A percentile compares a stretch with the other conserved stretches of the same genome.
These are phyloP conservation scores for Dysphania ambrosioides DNA, from an alignment of 148 eudicot genomes.

Conservation along the genomic window DNA sequence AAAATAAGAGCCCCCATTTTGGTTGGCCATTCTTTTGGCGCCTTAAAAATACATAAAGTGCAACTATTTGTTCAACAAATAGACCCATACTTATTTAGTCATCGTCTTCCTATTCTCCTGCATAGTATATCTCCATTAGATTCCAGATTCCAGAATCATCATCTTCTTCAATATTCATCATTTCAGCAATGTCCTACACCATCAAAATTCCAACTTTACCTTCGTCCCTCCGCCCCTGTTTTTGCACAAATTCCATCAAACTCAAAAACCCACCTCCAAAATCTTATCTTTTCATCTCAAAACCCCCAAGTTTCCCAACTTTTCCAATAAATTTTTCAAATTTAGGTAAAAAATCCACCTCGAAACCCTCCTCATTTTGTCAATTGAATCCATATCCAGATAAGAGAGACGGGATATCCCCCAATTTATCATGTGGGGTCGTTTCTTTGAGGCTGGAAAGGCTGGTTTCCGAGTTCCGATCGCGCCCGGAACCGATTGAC, in stretches of 20 bases:
- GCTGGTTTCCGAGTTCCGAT: slow-evolving; percentile 55
- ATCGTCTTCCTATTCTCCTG: slow-evolving; percentile 3
- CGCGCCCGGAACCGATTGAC: slow-evolving; percentile 61
- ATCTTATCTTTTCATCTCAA: slow-evolving; percentile 9
- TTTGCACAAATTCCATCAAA: background rate
- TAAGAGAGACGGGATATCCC: background rate
- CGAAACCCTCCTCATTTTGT: background rate
- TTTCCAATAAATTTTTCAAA: slow-evolving; percentile 7
- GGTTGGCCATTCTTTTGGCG: slow-evolving; percentile 17
- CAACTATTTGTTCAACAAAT: background rate
- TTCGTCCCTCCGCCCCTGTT: slow-evolving; percentile 10
- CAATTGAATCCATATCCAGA: slow-evolving; percentile 18
- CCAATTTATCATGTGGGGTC: slow-evolving; percentile 17
- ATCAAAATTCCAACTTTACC: background rate
- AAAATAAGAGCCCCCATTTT: background rate
- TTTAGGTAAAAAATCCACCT: background rate
- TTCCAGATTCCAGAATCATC: background rate
- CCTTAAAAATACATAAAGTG: background rate
- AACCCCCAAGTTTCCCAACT: slow-evolving; percentile 16
- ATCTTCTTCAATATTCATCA: background rate
- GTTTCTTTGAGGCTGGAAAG: slow-evolving; percentile 36
- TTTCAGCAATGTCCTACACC: slow-evolving; percentile 12
- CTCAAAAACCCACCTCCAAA: slow-evolving; percentile 15
- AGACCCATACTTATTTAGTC: background rate
- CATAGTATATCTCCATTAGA: background rate